A percentile compares a stretch with the other conserved stretches of the same genome.
Conservation (phyloP, 805 yeast species). For the Peterozyma xylosa region DNA sequence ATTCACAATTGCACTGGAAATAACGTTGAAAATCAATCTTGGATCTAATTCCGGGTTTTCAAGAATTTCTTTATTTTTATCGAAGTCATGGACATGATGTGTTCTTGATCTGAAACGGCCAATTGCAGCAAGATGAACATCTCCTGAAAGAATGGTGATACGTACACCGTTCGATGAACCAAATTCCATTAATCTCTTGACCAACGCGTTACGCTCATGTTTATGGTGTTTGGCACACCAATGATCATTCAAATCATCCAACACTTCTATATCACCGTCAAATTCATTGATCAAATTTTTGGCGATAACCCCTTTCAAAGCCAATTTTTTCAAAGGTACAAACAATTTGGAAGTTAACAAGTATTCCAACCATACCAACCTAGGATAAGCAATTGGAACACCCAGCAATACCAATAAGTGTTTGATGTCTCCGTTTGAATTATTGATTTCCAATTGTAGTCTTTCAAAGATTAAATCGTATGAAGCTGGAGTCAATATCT, state of each 20-base stretch:
- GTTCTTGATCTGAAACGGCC: slow-evolving; percentile 64
- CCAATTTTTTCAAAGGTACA: slow-evolving; percentile 54
- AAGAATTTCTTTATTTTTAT: slow-evolving; percentile 30
- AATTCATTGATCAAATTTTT: slow-evolving; percentile 82
- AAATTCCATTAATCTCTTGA: slow-evolving; percentile 55
- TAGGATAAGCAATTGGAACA: slow-evolving; percentile 91
- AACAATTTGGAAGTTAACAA: slow-evolving; percentile 56
- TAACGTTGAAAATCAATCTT: slow-evolving; percentile 71
- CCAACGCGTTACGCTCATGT: slow-evolving; percentile 67
- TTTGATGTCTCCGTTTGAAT: slow-evolving; percentile 47
- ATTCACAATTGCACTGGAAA: slow-evolving; percentile 85
- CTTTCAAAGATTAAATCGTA: slow-evolving; percentile 59
- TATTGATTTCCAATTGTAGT: slow-evolving; percentile 42
- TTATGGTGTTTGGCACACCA: slow-evolving; percentile 93
- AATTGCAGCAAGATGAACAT: slow-evolving; percentile 83
- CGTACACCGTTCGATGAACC: slow-evolving; percentile 61
- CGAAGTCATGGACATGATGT: slow-evolving; percentile 34
- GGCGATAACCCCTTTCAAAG: slow-evolving; percentile 55
- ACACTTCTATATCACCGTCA: slow-evolving; percentile 84
- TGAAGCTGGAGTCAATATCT: slow-evolving; percentile 45
- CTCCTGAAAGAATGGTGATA: slow-evolving; percentile 84
- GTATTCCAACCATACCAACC: slow-evolving; percentile 85
- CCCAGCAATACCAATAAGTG: slow-evolving; percentile 83
- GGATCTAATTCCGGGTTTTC: slow-evolving; percentile 61
- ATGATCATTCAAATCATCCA: slow-evolving; percentile 93